A percentile compares a stretch with the other conserved stretches of the same genome.
These are phyloP conservation scores for Aspergillus egyptiacus DNA, from an alignment of 495 filamentous ascomycete genomes.

Conservation along the genomic window DNA sequence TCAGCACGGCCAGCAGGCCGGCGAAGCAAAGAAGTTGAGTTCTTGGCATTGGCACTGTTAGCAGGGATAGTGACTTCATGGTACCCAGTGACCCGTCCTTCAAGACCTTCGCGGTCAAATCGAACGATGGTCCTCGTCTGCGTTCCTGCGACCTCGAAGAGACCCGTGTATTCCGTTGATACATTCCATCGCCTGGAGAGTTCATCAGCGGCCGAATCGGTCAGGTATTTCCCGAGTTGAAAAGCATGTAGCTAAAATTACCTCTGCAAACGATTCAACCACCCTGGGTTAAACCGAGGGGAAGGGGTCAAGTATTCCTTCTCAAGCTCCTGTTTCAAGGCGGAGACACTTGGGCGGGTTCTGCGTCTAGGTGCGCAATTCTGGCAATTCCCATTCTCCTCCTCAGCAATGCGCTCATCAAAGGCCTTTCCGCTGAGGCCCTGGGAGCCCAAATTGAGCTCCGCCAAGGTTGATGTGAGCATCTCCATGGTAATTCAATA, in stretches of 20 bases:
- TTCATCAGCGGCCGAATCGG: conserved; percentile 19
- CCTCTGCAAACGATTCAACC: conserved; percentile 85
- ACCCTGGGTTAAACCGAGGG: conserved; percentile 65
- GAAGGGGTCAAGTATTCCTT: conserved; percentile 72
- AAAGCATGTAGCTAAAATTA: conserved; percentile 26
- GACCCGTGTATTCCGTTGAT: conserved; percentile 64
- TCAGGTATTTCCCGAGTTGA: background rate
- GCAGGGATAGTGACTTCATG: conserved; percentile 91
- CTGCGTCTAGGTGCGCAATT: conserved; percentile 50
- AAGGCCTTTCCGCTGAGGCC: conserved; percentile 23
- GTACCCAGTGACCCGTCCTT: conserved; percentile 90
- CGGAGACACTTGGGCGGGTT: conserved; percentile 40
- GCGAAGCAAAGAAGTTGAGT: conserved; percentile 83
- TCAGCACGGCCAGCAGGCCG: conserved; percentile 85
- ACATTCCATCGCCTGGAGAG: conserved; percentile 68
- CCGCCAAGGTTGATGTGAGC: conserved; percentile 26
- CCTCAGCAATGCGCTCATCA: conserved; percentile 30
- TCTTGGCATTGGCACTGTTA: conserved; percentile 86
- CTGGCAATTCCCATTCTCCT: conserved; percentile 29
- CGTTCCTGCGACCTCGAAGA: conserved; percentile 83
- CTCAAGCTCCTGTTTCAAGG: conserved; percentile 65
- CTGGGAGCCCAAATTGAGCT: conserved; percentile 25
- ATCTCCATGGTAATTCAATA: conserved; percentile 21
- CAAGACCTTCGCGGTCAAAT: conserved; percentile 85
- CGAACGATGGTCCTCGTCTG: conserved; percentile 89